Evolutionary conservation across 768 basidiomycete genomes (phyloP), one percentile per base, ranked within the genome.

Genomic region (Mycena venus): DNA sequence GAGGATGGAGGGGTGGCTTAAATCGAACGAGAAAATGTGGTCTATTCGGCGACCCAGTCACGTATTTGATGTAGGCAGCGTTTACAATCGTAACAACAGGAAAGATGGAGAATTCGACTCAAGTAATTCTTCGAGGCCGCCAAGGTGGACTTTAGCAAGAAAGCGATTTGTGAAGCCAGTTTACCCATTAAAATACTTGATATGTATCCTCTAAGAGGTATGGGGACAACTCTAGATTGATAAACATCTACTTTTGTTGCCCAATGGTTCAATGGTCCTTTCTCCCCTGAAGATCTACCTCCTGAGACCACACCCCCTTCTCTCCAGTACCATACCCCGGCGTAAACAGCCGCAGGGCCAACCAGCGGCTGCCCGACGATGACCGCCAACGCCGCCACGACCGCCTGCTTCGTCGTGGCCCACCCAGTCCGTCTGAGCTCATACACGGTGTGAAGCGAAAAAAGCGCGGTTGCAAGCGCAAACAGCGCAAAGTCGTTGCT

Each of bases 361-460:
- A 64, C 62, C 7, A 64, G 44, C 62, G 29, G 25, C 42, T 31
- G 40, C n/a, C 42, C 42, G 9, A 14, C 62, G 19, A 64, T 5
- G 17, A 64, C 62, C 29, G 62, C 62, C 47, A 32, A 8, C 62
- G 62, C 62, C 44, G 62, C 62, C 6, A n/a, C 21, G 27, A 47
- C 7, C 14, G 44, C 62, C 62, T 64, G 62, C 44, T 12, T 23
- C 11, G 62, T 64, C 9, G 42, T 44, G 5, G 62, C 62, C 42
- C 47, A 64, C 10, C 62, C 62, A 29, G 23, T 64, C 31, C 62
- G 40, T 9, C 62, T 29, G 17, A 64, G 62, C 44, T 64, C 62
- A n/a, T 44, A 64, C 62, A 64, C 62, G 44, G 42, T 64, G 29
- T 64, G 29, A 25, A 64, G 62, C 15, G 27, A 64, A 15, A 31